Evolutionary conservation across 768 basidiomycete genomes (phyloP).

Genomic region (Leccinum subtestaceum): DNA sequence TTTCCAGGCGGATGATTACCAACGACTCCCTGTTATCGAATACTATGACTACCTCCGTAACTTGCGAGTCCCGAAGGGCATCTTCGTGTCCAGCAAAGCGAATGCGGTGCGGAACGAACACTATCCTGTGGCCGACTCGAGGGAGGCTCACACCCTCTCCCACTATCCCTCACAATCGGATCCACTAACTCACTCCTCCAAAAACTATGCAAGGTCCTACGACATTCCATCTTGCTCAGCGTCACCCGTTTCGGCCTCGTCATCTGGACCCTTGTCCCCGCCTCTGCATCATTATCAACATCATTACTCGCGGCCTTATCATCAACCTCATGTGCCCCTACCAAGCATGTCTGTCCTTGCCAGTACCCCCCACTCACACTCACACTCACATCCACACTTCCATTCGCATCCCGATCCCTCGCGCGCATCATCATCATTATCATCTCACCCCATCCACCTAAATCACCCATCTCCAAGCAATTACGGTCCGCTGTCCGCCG

Average conservation of each 20-base stretch:
- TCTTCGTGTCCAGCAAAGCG: constrained; percentile 72
- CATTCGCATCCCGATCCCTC: constrained; percentile 3
- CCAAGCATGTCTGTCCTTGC: constrained; percentile 25
- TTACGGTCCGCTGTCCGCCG: constrained; percentile 45
- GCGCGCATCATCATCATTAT: background rate
- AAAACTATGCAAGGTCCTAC: constrained; percentile 8
- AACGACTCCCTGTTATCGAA: constrained; percentile 67
- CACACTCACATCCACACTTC: background rate
- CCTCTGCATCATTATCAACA: constrained; percentile 4
- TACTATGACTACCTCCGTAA: constrained; percentile 70
- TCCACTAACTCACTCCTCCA: constrained; percentile 8
- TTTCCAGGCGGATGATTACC: constrained; percentile 62
- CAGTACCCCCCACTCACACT: background rate
- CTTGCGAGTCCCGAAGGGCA: constrained; percentile 63
- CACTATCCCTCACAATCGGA: constrained; percentile 10
- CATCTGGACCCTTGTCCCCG: constrained; percentile 13
- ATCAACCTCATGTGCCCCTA: constrained; percentile 13
- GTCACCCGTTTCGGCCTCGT: constrained; percentile 17
- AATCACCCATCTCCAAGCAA: constrained; percentile 26
- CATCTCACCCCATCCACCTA: constrained; percentile 18
- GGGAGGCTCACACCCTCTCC: constrained; percentile 12
- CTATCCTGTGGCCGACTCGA: constrained; percentile 16
- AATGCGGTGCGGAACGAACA: constrained; percentile 31
- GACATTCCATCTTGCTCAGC: constrained; percentile 10
- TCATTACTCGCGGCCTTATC: constrained; percentile 6